These are phyloP conservation scores for Ailanthus altissimus DNA, from an alignment of 345 rosid species.

Conservation along the genomic window DNA sequence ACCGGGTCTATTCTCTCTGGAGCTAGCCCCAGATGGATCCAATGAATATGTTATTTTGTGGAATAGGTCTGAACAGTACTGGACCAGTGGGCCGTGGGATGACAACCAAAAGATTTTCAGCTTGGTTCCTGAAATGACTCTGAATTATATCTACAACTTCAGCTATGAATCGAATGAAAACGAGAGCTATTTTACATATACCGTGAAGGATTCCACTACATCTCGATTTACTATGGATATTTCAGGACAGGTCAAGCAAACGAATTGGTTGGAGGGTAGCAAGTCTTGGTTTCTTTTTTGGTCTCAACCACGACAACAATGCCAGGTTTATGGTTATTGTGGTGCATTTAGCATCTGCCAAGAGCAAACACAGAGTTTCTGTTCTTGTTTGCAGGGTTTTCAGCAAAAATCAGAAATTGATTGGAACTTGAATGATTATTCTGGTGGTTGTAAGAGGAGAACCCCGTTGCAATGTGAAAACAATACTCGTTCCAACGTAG, in stretches of 20 bases:
- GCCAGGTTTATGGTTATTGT: constrained; percentile 25
- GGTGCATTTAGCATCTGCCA: constrained; percentile 32
- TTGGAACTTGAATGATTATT: constrained; percentile 25
- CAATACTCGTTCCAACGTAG: not conserved
- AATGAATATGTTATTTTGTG: constrained; percentile 48
- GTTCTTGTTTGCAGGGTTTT: constrained; percentile 36
- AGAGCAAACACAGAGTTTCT: not conserved
- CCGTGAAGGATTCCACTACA: constrained; percentile 12
- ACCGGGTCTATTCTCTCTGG: constrained; percentile 69
- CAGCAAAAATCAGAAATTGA: constrained; percentile 14
- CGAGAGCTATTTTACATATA: constrained; percentile 40
- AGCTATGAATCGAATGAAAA: constrained; percentile 22
- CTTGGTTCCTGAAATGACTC: constrained; percentile 45
- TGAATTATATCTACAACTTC: constrained; percentile 23
- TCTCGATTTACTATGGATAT: constrained; percentile 17
- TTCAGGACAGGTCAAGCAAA: constrained; percentile 19
- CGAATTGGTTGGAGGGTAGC: constrained; percentile 1
- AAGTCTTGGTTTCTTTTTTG: constrained; percentile 28
- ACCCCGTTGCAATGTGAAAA: constrained; percentile 8
- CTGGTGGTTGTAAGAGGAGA: constrained; percentile 31
- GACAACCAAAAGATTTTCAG: constrained; percentile 43
- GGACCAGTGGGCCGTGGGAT: constrained; percentile 72
- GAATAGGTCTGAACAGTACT: constrained; percentile 46
- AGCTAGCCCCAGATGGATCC: constrained; percentile 47
- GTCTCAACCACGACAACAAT: constrained; percentile 21